Conservation (phyloP, 768 basidiomycete species). For the Cubamyces sp. region DNA sequence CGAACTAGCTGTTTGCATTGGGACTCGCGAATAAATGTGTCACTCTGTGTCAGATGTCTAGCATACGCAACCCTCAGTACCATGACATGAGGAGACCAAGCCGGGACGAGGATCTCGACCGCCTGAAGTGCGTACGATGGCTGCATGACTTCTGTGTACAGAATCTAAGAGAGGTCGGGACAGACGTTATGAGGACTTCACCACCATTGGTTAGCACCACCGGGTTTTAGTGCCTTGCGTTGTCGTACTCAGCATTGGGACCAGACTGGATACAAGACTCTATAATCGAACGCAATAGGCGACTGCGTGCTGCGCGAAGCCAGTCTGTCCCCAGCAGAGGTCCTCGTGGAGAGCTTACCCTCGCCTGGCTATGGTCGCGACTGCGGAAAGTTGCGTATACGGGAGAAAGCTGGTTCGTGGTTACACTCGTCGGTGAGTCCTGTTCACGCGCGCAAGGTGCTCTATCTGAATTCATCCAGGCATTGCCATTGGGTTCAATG, state of each 20-base stretch:
- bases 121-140: slow-evolving; percentile 28
- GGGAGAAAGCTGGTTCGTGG: slow-evolving; percentile 91
- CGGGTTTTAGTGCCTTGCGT: slow-evolving; percentile 18
- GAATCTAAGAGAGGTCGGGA: background rate
- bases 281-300: slow-evolving; percentile 81
- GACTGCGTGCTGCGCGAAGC: slow-evolving; percentile 62
- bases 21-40: background rate
- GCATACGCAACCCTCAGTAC: slow-evolving; percentile 16
- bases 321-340: slow-evolving; percentile 47
- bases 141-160: slow-evolving; percentile 27
- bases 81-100: slow-evolving; percentile 17
- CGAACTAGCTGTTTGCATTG: background rate
- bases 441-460: too few species aligned
- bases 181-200: slow-evolving; percentile 94
- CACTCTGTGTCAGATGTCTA: slow-evolving; percentile 13
- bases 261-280: slow-evolving; percentile 98
- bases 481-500: slow-evolving; percentile 87
- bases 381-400: slow-evolving; percentile 62
- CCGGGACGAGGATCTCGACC: slow-evolving; percentile 30
- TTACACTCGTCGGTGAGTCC: slow-evolving; percentile 80
- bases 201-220: slow-evolving; percentile 73
- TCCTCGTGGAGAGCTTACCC: slow-evolving; percentile 53
- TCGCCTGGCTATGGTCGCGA: slow-evolving; percentile 65
- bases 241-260: slow-evolving; percentile 12
- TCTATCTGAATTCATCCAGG: slow-evolving; percentile 48